Evolutionary conservation across 176 grass and related monocot species (phyloP), one percentile per base, ranked within the genome.

Genomic region (Carex myosuroides): DNA sequence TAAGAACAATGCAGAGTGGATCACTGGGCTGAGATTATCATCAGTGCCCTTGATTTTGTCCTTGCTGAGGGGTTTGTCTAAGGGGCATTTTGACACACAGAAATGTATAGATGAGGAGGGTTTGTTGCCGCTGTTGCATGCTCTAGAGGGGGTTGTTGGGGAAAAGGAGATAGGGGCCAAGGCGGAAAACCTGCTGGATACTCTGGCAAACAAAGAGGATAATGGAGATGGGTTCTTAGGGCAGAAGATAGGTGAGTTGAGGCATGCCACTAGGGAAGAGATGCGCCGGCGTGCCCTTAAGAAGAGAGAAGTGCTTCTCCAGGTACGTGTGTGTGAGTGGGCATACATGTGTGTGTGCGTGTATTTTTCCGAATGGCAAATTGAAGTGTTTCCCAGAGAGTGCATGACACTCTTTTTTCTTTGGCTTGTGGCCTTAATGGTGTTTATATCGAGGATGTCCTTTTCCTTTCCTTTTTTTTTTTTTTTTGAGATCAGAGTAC

Each of bases 121-220:
- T 50, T 85, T 98, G 66, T 67, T 98, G 81, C 95, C 92, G 33
- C 86, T 98, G 22, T 87, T 98, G 60, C 95, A 98, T 81, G 89
- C 95, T 90, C 91, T 98, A 65, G 95, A 98, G 84, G 88, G 95
- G 21, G 95, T 94, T 48, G 66, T 93, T 65, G 92, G 95, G 75
- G 95, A 98, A 84, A 95, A 98, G 70, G 95, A 98, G 79, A 98
- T 95, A 80, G 92, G 92, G 72, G 92, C 91, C 79, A 93, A 93
- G 90, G 95, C 95, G 57, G 95, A 98, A 86, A 98, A 98, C 86
- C 89, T 98, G 87, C 87, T 98, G 72, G 95, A 98, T 83, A 93
- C 95, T 2, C 86, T 98, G 61, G 95, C 95, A 17, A 94, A 98
- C 86, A 98, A 91, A 87, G 95, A 98, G 87, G 90, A 91, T 80